These are phyloP conservation scores for Evernia prunastri DNA, from an alignment of 495 filamentous ascomycete genomes.

Conservation along the genomic window DNA sequence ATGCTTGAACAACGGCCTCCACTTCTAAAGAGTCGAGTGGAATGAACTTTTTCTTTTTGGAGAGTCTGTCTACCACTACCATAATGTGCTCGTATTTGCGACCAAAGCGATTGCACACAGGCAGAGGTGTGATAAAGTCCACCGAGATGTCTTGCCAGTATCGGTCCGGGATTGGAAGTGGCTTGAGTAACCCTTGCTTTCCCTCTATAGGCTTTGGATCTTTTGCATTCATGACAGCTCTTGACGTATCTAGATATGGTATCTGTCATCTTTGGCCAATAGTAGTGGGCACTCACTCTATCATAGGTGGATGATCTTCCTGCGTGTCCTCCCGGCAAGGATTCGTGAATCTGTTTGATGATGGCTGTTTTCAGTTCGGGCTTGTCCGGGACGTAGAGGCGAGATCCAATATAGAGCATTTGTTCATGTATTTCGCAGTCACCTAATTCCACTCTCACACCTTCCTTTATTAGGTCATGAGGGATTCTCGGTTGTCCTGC, in stretches of 20 bases:
- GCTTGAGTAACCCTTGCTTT: constrained; percentile 21
- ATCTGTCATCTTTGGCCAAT: not conserved
- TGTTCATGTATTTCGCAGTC: not conserved
- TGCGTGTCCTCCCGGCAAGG: not conserved
- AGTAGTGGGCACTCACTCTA: not conserved
- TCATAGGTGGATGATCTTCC: not conserved
- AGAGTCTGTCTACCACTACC: constrained; percentile 18
- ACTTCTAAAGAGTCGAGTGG: constrained; percentile 1
- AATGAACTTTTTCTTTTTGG: constrained; percentile 3
- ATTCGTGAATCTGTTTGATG: not conserved
- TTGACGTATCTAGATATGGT: constrained; percentile 9
- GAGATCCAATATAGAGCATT: not conserved
- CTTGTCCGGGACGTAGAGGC: not conserved
- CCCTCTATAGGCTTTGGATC: constrained; percentile 17
- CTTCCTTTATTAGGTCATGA: not conserved
- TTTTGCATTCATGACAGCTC: constrained; percentile 21
- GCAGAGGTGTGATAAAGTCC: constrained; percentile 6
- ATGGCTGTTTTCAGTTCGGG: not conserved
- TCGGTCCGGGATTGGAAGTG: constrained; percentile 9
- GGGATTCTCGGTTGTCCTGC: not conserved
- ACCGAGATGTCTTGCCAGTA: constrained; percentile 20
- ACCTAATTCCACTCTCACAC: not conserved
- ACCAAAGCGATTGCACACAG: not conserved
- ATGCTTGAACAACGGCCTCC: constrained; percentile 12
- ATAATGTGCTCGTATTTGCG: not conserved